A percentile compares a stretch with the other conserved stretches of the same genome.
These are phyloP conservation scores for Trichomonas tenax DNA, from an alignment of 208 protist species.

Conservation along the genomic window DNA sequence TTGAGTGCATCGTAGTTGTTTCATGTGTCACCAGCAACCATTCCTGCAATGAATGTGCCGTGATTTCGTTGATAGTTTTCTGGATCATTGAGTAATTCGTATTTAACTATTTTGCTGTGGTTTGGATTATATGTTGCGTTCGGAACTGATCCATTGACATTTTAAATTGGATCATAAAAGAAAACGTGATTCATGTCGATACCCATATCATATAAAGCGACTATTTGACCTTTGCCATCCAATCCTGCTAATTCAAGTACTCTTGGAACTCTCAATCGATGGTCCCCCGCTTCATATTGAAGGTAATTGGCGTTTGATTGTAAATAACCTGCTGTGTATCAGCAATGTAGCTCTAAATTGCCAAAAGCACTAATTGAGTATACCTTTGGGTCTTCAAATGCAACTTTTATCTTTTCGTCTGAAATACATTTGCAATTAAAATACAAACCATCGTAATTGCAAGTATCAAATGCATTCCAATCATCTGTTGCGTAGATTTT, in stretches of 20 bases:
- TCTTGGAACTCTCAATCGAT: background rate
- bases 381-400: background rate
- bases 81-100: background rate
- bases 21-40: background rate
- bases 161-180: background rate
- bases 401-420: background rate
- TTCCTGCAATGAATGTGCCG: background rate
- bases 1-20: background rate
- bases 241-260: background rate
- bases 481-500: background rate
- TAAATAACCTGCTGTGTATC: background rate
- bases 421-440: background rate
- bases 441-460: background rate
- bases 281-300: background rate
- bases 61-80: background rate
- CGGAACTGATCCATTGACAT: background rate
- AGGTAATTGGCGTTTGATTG: background rate
- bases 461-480: background rate
- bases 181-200: background rate
- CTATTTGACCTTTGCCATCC: background rate
- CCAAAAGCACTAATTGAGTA: background rate
- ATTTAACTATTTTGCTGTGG: background rate
- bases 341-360: background rate
- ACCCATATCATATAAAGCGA: background rate
- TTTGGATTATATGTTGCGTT: background rate